Evolutionary conservation across 2,329 filamentous ascomycete species (phyloP), one percentile per base, ranked within the genome.

Genomic region (Claviceps sp.): DNA sequence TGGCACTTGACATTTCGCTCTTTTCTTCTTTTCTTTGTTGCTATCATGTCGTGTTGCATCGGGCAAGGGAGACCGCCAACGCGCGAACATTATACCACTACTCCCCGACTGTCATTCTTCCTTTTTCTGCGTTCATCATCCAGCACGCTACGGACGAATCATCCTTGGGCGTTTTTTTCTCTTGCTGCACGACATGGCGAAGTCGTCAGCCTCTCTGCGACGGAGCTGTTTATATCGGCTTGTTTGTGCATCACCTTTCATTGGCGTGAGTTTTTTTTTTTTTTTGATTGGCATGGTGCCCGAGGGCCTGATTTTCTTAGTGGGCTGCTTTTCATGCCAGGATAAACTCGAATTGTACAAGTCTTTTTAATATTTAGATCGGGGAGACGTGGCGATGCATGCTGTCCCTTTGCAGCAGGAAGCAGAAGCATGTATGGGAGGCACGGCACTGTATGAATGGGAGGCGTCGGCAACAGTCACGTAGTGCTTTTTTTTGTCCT

Each of bases 81-180:
- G 48, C 30, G 19, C 26, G 46, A 39, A 42, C n/a, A 45, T 24
- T 49, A 54, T 52, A 53, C 53, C 43, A 47, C 43, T 47, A 43
- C 37, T 52, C 34, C 48, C 38, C 37, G 50, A 37, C 24, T 30
- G 22, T 51, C 4, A 26, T 42, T 38, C 16, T 39, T 38, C 22
- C 19, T 43, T 38, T 17, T 46, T 34, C 34, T 38, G 42, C 41
- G 16, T n/a, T 26, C 22, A 41, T 44, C 48, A 38, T n/a, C 30
- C 11, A 44, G 10, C 26, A 50, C 14, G 3, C 26, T 48, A 26
- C 42, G 48, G 56, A 54, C 53, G 39, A 48, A 45, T 50, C 38
- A 50, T 51, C 51, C n/a, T 17, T 50, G 22, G 56, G 56, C 55
- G 56, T 56, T 57, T 46, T 50, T 19, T 43, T 24, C 22, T 40